Base-by-base conservation (phyloP, 495 filamentous ascomycete species). In the Penicillium psychrofluorescens region DNA sequence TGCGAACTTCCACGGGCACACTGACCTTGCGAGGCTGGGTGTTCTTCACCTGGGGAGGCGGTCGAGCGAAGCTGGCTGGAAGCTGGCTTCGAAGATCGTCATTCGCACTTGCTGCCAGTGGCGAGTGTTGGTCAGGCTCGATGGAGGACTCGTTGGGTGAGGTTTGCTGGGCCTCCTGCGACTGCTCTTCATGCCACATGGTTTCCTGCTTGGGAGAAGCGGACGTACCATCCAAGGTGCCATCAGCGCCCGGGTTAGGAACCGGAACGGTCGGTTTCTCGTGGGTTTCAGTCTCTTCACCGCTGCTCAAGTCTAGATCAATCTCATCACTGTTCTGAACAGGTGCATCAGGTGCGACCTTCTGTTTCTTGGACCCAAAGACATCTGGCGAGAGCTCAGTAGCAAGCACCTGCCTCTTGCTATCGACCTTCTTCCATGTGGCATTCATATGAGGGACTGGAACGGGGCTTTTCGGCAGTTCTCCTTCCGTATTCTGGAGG, bases 31-130 rank as follows among this genome's bases (percentile, higher is more conserved):
- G 22, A 22, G 22, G 4, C 22, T 22, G 22, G 22, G 22, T 22
- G 22, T 6, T 22, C 4, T 6, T 22, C 4, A 22, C 22, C 22
- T 22, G 22, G 6, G 58, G 53, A 35, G 51, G 34, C 30, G 77
- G 68, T 30, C 63, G 66, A 6, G 75, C 54, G 45, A 88, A 85
- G 1, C 83, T 76, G 10, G 79, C 76, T 8, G 85, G 85, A 12
- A 89, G 72, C 39, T 83, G 80, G 34, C 72, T 74, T 13, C 82
- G 77, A 42, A 92, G 55, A 41, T 74, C 74, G 29, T 45, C 45
- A 11, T 51, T 47, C 7, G 33, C 40, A 16, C 14, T 37, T 22
- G 35, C 10, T 33, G 15, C n/a, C 32, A 12, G 32, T 6, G 22
- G n/a, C 6, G 9, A 34, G 32, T 31, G 22, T 31, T 22, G 22